Evolutionary conservation across 2,329 filamentous ascomycete genomes (phyloP).

Genomic region (Ploettnerulaceae sp.): DNA sequence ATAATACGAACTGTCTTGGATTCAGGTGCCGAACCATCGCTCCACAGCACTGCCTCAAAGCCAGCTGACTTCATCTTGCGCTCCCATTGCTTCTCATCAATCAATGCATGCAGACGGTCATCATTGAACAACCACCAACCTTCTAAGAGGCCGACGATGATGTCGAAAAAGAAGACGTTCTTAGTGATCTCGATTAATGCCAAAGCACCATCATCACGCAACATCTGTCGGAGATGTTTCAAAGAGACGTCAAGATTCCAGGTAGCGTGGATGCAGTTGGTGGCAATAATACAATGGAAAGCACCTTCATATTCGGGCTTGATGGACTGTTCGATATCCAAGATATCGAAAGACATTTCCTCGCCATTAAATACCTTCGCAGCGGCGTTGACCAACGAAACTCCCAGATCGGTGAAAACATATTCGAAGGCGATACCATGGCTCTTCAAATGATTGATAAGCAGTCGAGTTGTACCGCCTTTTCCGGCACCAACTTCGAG

Average conservation of each 20-base stretch:
- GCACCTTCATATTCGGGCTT: conserved; percentile 8
- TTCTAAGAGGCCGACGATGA: conserved; percentile 29
- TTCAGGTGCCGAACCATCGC: conserved; percentile 15
- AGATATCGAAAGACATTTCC: neutral
- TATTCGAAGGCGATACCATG: conserved; percentile 35
- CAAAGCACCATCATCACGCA: conserved; percentile 22
- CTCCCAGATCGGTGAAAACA: conserved; percentile 41
- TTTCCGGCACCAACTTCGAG: conserved; percentile 43
- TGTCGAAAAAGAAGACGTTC: conserved; percentile 24
- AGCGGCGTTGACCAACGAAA: conserved; percentile 27
- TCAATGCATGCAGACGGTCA: conserved; percentile 24
- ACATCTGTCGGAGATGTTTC: conserved; percentile 12
- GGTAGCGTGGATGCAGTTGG: conserved; percentile 29
- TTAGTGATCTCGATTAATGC: conserved; percentile 26
- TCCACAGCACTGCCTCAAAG: conserved; percentile 15
- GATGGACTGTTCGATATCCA: conserved; percentile 22
- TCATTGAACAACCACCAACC: conserved; percentile 32
- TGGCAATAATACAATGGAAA: conserved; percentile 24
- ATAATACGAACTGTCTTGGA: conserved; percentile 3
- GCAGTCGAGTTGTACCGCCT: conserved; percentile 37
- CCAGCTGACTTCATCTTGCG: conserved; percentile 9
- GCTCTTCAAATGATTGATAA: conserved; percentile 25
- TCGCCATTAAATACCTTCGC: conserved; percentile 15
- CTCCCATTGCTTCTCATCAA: conserved; percentile 16
- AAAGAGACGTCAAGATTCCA: conserved; percentile 9